Base-by-base conservation (phyloP, 1,284 basidiomycete genomes). In the Trametes hirsuta region DNA sequence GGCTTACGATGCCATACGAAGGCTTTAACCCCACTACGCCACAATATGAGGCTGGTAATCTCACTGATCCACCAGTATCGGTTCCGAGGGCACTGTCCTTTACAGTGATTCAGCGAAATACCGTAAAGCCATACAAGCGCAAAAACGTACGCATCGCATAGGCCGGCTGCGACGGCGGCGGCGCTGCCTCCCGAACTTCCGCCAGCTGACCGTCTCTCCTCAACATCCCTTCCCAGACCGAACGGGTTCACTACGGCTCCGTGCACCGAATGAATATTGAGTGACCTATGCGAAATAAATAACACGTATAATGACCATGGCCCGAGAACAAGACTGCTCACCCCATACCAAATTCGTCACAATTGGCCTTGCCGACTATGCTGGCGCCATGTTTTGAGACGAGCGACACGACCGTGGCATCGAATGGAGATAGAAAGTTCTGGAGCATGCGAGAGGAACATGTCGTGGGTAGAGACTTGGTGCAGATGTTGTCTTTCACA, bases 311-410 rank as follows among this genome's bases (percentile, higher is more conserved):
- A 62, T 47, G 15, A 24, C 49, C 45, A 36, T 56, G 25, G 18
- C 18, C 18, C 18, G 18, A 18, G n/a, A 49, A 24, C 30, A 37
- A 49, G 47, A 8, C 18, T 63, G 10, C 64, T 56, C 42, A 95
- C 90, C 97, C 97, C 97, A 99, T 99, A 0, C 96, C 96, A 75
- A 99, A 99, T 74, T 98, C 97, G 72, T 99, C 97, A 75, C 95
- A 95, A 72, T 98, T 98, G 0, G 95, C 91, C 76, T 97, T 97
- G 2, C 94, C 95, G 0, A 90, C 71, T 12, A 98, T 84, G 9
- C 82, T 73, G 0, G 90, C 94, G 1, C 94, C 95, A 0, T 84
- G 81, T 0, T 77, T 64, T 1, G 81, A 77, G 0, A 99, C 76
- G 2, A 87, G 75, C 1, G 76, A 64, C 0, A 98, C 93, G 4